Conservation (phyloP, 2,329 filamentous ascomycete genomes). For the Penicillium sp. region DNA sequence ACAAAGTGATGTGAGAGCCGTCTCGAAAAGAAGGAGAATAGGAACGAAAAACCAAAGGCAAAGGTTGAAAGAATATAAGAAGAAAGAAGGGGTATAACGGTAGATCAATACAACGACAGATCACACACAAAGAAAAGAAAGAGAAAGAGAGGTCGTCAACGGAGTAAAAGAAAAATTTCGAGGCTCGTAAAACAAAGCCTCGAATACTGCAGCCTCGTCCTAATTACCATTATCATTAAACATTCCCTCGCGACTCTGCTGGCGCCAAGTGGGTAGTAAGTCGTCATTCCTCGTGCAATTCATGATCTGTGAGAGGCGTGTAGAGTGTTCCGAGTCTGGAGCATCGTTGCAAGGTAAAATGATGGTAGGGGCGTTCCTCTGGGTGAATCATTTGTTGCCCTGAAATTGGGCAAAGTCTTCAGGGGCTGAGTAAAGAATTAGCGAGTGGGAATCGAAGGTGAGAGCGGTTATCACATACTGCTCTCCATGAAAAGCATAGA, state of each 20-base stretch:
- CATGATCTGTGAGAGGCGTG: slow-evolving; percentile 27
- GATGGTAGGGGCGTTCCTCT: neutral
- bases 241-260: slow-evolving; percentile 24
- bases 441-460: neutral
- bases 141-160: slow-evolving; percentile 10
- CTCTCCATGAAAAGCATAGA: slow-evolving; percentile 50
- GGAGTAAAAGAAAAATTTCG: slow-evolving; percentile 15
- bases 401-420: neutral
- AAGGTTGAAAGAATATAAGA: slow-evolving; percentile 4
- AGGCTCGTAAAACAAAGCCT: slow-evolving; percentile 4
- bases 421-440: slow-evolving; percentile 2
- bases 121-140: slow-evolving; percentile 9
- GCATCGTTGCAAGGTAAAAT: neutral
- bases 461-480: slow-evolving; percentile 4
- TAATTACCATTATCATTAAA: slow-evolving; percentile 42
- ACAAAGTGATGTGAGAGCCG: neutral
- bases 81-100: slow-evolving; percentile 12
- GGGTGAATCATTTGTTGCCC: slow-evolving; percentile 12
- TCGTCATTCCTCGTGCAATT: slow-evolving; percentile 35
- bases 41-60: slow-evolving; percentile 9
- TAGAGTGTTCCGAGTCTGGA: slow-evolving; percentile 6
- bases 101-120: slow-evolving; percentile 5
- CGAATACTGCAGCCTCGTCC: slow-evolving; percentile 17
- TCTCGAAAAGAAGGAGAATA: neutral
- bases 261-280: slow-evolving; percentile 27